Base-by-base conservation (phyloP, 495 filamentous ascomycete species). In the Pseudevernia furfuracea region DNA sequence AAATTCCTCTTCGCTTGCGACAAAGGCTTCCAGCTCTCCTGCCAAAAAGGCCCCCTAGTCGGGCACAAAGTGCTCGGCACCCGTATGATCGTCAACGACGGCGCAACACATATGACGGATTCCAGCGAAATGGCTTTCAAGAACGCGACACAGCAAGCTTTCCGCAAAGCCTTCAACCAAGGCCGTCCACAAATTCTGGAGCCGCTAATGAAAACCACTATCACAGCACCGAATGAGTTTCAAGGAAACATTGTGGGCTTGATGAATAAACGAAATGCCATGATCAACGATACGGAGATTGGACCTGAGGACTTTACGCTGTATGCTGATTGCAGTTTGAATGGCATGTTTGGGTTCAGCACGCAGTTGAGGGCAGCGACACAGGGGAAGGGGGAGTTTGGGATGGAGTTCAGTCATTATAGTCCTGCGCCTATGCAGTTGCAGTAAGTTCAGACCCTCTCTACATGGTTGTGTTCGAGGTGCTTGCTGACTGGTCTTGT, bases 81-180 rank as follows among this genome's bases (percentile, higher is more conserved):
- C 5, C 79, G 74, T 70, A 96, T 99, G 92, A 82, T 96, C 58
- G 81, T 99, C 77, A 96, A 94, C 75, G 95, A 99, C 71, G 95
- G 95, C 73, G 91, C 92, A 39, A 99, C 91, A 3, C 95, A 99
- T 81, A 92, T 96, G 79, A 97, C 94, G 21, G 95, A 99, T 78
- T 97, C 94, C 5, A 93, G 89, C 49, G 95, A 99, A 83, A 92
- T 91, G 84, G 86, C 95, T n/a, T 99, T 99, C 88, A 96, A 90
- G 75, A 90, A 85, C 64, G 92, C 95, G 34, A 96, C 94, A 37
- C 90, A 95, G 79, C 90, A 96, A 79, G 95, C 95, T 17, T 97
- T 97, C 87, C 87, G 90, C 68, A 96, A 97, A 79, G 89, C 91
- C 17, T 99, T 99, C 80, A 78, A 79, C 57, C 82, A 87, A 11